These are phyloP conservation scores for Ulmus americana DNA, from an alignment of 331 rosid genomes.

Conservation along the genomic window DNA sequence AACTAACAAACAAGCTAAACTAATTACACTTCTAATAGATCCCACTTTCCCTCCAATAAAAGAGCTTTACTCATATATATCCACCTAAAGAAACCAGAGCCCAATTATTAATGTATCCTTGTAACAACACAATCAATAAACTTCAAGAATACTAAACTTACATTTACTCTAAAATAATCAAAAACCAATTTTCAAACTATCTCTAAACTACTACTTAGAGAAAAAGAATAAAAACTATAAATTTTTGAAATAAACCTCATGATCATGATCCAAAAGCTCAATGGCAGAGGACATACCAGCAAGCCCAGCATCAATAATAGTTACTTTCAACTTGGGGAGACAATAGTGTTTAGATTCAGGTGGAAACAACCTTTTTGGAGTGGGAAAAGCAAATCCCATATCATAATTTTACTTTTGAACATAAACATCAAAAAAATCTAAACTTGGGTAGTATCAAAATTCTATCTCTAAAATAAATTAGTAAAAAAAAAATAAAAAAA, in stretches of 20 bases:
- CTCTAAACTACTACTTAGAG: background rate
- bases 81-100: constrained; percentile 56
- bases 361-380: constrained; percentile 93
- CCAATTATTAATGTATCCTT: background rate
- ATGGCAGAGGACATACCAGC: constrained; percentile 98
- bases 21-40: constrained; percentile 19
- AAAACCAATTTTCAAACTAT: background rate
- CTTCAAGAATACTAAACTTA: constrained; percentile 1
- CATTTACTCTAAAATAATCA: background rate
- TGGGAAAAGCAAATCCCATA: constrained; percentile 33
- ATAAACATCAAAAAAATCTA: too few species aligned
- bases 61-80: constrained; percentile 78
- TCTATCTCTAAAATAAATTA: too few species aligned
- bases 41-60: constrained; percentile 98
- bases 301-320: constrained; percentile 94
- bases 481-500: background rate
- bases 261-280: constrained; percentile 96
- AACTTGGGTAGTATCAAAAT: too few species aligned
- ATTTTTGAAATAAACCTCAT: constrained; percentile 51
- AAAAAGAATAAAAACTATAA: constrained; percentile 7
- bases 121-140: constrained; percentile 5
- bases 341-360: constrained; percentile 86
- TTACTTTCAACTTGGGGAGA: constrained; percentile 90
- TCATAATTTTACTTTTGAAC: constrained; percentile 14
- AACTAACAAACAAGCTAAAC: too few species aligned